Percentiles rank a stretch among this genome's conserved stretches.
Evolutionary conservation across 2,329 filamentous ascomycete species (phyloP).

Genomic region (Trichoderma sp.): DNA sequence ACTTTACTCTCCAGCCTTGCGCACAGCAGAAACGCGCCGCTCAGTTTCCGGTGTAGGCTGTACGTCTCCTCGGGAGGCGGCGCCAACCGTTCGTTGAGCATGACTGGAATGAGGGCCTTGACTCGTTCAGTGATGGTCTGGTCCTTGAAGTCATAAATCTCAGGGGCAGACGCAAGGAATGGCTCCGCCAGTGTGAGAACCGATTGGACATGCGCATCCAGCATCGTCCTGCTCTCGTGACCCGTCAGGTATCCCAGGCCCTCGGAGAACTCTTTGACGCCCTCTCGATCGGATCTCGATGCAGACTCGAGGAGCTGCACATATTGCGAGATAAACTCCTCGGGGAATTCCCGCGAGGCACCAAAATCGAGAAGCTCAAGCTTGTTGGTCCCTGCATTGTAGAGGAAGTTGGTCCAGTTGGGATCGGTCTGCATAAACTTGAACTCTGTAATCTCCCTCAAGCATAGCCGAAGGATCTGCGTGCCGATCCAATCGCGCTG

Average conservation of each 20-base stretch:
- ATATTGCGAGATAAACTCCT: slow-evolving; percentile 76
- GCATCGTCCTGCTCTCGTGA: slow-evolving; percentile 79
- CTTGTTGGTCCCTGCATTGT: slow-evolving; percentile 66
- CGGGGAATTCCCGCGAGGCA: slow-evolving; percentile 80
- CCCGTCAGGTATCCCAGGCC: slow-evolving; percentile 89
- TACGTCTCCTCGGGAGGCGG: slow-evolving; percentile 98
- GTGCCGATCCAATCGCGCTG: slow-evolving; percentile 96
- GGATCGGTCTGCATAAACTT: slow-evolving; percentile 98
- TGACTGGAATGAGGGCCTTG: slow-evolving; percentile 80
- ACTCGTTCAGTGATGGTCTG: slow-evolving; percentile 98
- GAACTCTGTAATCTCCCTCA: slow-evolving; percentile 92
- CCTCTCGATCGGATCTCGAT: slow-evolving; percentile 61
- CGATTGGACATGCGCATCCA: slow-evolving; percentile 83
- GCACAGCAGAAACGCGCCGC: slow-evolving; percentile 90
- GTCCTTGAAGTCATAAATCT: slow-evolving; percentile 85
- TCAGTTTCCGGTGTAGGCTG: slow-evolving; percentile 88
- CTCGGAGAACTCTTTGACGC: slow-evolving; percentile 66
- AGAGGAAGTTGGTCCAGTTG: slow-evolving; percentile 99
- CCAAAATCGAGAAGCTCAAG: slow-evolving; percentile 96
- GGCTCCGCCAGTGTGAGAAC: slow-evolving; percentile 90
- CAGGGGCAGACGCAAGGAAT: slow-evolving; percentile 71
- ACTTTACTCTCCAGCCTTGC: slow-evolving; percentile 81
- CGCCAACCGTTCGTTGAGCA: slow-evolving; percentile 83
- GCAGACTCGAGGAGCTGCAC: slow-evolving; percentile 77
- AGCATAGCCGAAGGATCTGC: slow-evolving; percentile 84